Percentiles rank a stretch among this genome's conserved stretches.
Conservation (phyloP, 352 stramenopile genomes). For the Phytophthora chlamydospora region DNA sequence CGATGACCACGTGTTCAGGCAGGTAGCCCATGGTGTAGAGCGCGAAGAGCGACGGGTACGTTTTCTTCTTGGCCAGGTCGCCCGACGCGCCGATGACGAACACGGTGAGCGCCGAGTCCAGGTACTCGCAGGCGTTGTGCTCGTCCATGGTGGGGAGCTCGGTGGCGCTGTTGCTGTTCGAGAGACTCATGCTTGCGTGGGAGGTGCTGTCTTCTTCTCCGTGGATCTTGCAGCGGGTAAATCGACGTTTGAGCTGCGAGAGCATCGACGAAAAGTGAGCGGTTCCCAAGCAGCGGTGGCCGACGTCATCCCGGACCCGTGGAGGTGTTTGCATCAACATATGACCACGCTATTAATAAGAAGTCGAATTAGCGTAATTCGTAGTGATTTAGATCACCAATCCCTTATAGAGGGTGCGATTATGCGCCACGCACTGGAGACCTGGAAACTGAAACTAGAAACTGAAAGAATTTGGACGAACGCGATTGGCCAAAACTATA, state of each 20-base stretch:
- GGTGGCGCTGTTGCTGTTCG: slow-evolving; percentile 26
- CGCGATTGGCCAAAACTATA: too few species aligned
- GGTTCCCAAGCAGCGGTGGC: slow-evolving; percentile 16
- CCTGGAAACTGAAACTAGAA: too few species aligned
- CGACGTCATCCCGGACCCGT: slow-evolving; percentile 10
- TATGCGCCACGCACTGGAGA: slow-evolving; percentile 12
- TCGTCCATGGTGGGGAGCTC: slow-evolving; percentile 39
- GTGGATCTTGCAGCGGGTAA: slow-evolving; percentile 49
- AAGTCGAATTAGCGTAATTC: slow-evolving; percentile 5
- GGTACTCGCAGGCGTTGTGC: slow-evolving; percentile 72
- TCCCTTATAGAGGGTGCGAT: not conserved
- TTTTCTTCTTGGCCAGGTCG: slow-evolving; percentile 93
- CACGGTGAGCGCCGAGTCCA: slow-evolving; percentile 72
- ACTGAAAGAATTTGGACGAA: too few species aligned
- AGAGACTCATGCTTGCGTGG: slow-evolving; percentile 47
- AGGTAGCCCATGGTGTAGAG: slow-evolving; percentile 85
- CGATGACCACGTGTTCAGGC: slow-evolving; percentile 82
- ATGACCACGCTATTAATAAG: slow-evolving; percentile 15
- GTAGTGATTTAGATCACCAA: not conserved
- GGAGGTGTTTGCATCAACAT: slow-evolving; percentile 34
- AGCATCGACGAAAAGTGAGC: slow-evolving; percentile 39
- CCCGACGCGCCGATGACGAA: slow-evolving; percentile 90
- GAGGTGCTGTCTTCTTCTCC: slow-evolving; percentile 30
- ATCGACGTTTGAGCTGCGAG: slow-evolving; percentile 49
- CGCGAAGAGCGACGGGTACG: slow-evolving; percentile 91